Percentiles rank a stretch among this genome's conserved stretches.
phyloP scores from a whole-genome alignment of 148 eudicot species.

The Mesembryanthemum crystallinum region DNA sequence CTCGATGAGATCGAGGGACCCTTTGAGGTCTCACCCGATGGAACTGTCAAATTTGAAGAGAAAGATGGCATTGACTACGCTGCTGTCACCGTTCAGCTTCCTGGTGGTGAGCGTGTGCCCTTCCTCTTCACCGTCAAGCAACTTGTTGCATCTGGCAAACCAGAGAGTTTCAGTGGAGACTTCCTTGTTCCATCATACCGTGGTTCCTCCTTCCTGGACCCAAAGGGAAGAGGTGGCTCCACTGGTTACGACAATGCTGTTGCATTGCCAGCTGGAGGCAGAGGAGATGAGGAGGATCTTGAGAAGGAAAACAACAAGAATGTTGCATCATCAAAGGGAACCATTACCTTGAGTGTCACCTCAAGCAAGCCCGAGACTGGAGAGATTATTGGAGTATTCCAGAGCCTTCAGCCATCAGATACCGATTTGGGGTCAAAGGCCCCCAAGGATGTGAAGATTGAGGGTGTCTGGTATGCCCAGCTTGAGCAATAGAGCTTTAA shows the following conservation, averaged over 20 bases:
- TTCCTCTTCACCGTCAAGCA: slow-evolving; percentile 92
- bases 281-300: slow-evolving; percentile 98
- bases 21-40: slow-evolving; percentile 75
- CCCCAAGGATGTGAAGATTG: slow-evolving; percentile 96
- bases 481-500: slow-evolving; percentile 42
- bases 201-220: slow-evolving; percentile 97
- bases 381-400: slow-evolving; percentile 91
- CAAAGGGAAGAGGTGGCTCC: slow-evolving; percentile 97
- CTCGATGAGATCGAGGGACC: slow-evolving; percentile 98
- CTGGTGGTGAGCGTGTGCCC: slow-evolving; percentile 97
- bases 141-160: slow-evolving; percentile 91
- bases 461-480: slow-evolving; percentile 97
- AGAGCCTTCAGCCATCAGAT: slow-evolving; percentile 95
- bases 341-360: slow-evolving; percentile 25
- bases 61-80: slow-evolving; percentile 98
- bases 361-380: slow-evolving; percentile 80
- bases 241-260: slow-evolving; percentile 96
- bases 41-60: slow-evolving; percentile 86
- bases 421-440: slow-evolving; percentile 94
- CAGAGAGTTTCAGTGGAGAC: slow-evolving; percentile 69
- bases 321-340: slow-evolving; percentile 39
- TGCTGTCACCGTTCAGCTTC: slow-evolving; percentile 95
- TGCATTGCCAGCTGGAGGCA: slow-evolving; percentile 98
- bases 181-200: slow-evolving; percentile 97
- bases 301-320: slow-evolving; percentile 88